Evolutionary conservation across 2,329 filamentous ascomycete species (phyloP).

Genomic region (Aspergillus sp.): DNA sequence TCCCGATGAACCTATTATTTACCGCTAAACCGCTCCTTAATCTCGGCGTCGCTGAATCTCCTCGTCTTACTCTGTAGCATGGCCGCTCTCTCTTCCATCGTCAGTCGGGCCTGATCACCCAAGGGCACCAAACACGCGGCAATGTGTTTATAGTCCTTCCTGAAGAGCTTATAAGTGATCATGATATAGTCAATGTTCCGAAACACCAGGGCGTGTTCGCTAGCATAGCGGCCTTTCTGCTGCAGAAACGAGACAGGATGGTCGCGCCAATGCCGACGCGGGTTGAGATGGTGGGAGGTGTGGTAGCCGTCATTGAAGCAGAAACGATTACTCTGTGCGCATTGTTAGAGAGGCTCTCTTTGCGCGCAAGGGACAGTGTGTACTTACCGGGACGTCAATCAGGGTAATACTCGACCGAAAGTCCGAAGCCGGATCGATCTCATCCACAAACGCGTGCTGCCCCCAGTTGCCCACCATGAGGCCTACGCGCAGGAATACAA

Average conservation of each 20-base stretch:
- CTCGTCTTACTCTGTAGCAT: slow-evolving; percentile 59
- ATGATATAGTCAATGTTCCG: slow-evolving; percentile 74
- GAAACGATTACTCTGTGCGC: slow-evolving; percentile 61
- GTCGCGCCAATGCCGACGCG: slow-evolving; percentile 64
- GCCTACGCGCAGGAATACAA: slow-evolving; percentile 57
- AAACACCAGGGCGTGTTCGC: slow-evolving; percentile 64
- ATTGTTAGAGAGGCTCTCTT: background rate
- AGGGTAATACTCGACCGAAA: slow-evolving; percentile 70
- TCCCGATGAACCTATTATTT: too few species aligned
- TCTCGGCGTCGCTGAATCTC: slow-evolving; percentile 38
- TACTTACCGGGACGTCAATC: slow-evolving; percentile 65
- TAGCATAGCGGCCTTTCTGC: slow-evolving; percentile 56
- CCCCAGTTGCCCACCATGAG: slow-evolving; percentile 81
- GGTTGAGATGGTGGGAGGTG: slow-evolving; percentile 44
- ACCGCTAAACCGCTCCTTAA: background rate
- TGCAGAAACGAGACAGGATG: slow-evolving; percentile 65
- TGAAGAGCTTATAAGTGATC: slow-evolving; percentile 58
- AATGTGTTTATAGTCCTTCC: slow-evolving; percentile 61
- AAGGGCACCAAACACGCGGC: slow-evolving; percentile 65
- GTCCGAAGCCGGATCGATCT: slow-evolving; percentile 64
- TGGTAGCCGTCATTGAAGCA: slow-evolving; percentile 80
- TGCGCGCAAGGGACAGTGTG: background rate
- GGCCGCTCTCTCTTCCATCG: slow-evolving; percentile 51
- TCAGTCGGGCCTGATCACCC: slow-evolving; percentile 59
- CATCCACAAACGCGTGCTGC: slow-evolving; percentile 72